A percentile compares a stretch with the other conserved stretches of the same genome.
Evolutionary conservation across 192 early-diverging fungal genomes (phyloP).

Genomic region (Funneliformis mosseae): DNA sequence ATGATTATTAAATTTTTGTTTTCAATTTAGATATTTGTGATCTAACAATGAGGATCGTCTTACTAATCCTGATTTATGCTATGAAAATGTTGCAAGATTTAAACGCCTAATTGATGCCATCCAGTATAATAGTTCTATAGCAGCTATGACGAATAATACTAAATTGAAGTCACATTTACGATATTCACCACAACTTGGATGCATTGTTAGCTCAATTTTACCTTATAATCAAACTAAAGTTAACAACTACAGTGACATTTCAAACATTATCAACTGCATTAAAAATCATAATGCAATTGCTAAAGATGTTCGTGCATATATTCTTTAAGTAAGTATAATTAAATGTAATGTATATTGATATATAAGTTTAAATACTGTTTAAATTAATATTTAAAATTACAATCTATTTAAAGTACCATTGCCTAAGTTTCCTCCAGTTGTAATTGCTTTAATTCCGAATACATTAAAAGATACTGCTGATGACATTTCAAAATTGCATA

Average conservation of each 20-base stretch:
- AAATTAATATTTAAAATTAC: too few species aligned
- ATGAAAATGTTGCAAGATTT: constrained; percentile 39
- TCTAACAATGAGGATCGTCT: constrained; percentile 21
- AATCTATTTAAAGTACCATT: too few species aligned
- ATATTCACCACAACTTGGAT: constrained; percentile 74
- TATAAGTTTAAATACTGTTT: too few species aligned
- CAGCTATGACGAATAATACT: constrained; percentile 38
- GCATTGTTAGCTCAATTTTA: constrained; percentile 10
- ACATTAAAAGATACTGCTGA: too few species aligned
- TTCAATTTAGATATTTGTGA: background rate
- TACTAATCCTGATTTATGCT: constrained; percentile 38
- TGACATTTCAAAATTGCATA: too few species aligned
- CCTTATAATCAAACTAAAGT: background rate
- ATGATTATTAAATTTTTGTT: background rate
- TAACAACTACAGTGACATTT: background rate
- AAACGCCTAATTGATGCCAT: constrained; percentile 33
- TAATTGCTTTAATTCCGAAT: too few species aligned
- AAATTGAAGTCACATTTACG: constrained; percentile 33
- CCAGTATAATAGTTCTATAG: constrained; percentile 41
- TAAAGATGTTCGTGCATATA: too few species aligned
- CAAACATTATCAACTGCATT: background rate
- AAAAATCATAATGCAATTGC: constrained; percentile 57
- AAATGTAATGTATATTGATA: too few species aligned
- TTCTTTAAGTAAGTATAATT: too few species aligned
- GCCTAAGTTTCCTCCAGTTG: too few species aligned